Percentiles rank a stretch among this genome's conserved stretches.
Conservation (phyloP, 108 stramenopile genomes). For the Bacterosira constricta region DNA sequence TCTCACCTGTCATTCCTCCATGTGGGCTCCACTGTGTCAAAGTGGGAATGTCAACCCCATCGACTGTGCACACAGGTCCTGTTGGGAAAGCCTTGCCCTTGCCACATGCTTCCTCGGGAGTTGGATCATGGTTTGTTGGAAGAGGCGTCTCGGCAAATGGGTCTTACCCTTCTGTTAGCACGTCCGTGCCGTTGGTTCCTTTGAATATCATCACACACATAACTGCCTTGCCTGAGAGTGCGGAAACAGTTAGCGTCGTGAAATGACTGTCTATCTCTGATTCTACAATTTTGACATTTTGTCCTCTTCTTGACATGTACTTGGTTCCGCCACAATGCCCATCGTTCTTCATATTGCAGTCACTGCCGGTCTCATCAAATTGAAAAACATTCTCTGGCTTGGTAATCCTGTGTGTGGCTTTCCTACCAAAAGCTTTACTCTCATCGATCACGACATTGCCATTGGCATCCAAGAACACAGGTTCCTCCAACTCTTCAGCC, state of each 20-base stretch:
- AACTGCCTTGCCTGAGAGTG: not conserved
- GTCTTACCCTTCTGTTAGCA: no score
- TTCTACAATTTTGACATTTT: not conserved
- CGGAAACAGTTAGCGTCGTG: not conserved
- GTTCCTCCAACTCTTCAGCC: not conserved
- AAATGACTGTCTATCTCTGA: not conserved
- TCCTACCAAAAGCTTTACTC: not conserved
- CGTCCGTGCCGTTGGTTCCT: no score
- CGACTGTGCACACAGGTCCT: not conserved
- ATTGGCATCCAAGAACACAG: not conserved
- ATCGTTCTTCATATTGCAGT: not conserved
- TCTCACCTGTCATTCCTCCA: not conserved
- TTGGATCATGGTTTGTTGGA: no score
- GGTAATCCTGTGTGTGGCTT: not conserved
- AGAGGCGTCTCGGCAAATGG: no score
- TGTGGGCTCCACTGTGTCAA: not conserved
- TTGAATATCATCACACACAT: constrained; percentile 1
- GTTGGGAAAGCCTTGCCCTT: not conserved
- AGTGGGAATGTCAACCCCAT: not conserved
- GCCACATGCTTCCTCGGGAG: not conserved
- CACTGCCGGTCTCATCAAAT: not conserved
- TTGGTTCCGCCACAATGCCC: not conserved
- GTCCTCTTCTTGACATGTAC: not conserved
- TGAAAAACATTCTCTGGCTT: not conserved
- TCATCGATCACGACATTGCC: not conserved